Evolutionary conservation across 768 basidiomycete species (phyloP).

Genomic region (Psilocybe tampanensis): DNA sequence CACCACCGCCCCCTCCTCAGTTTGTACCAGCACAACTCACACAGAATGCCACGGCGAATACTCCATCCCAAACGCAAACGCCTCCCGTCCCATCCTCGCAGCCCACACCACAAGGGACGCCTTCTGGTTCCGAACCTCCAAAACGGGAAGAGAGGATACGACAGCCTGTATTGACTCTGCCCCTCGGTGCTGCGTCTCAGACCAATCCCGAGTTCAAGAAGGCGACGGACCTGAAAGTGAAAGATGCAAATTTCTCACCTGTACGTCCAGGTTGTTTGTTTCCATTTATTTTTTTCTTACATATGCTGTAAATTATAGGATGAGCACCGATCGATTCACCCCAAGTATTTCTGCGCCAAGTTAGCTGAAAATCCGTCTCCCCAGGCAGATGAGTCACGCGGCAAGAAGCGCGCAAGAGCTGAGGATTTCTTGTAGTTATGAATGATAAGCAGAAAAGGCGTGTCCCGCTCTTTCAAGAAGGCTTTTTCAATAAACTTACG

Average conservation of each 20-base stretch:
- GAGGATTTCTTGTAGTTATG: conserved; percentile 74
- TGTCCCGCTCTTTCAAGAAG: neutral
- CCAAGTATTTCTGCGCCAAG: conserved; percentile 62
- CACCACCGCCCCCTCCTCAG: conserved; percentile 24
- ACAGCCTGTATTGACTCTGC: conserved; percentile 43
- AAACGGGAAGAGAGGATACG: conserved; percentile 15
- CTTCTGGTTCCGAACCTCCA: conserved; percentile 14
- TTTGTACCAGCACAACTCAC: conserved; percentile 22
- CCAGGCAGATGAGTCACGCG: conserved; percentile 61
- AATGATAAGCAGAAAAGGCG: neutral
- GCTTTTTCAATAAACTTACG: too few relatives aligned
- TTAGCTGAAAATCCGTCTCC: conserved; percentile 32
- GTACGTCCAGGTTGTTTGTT: conserved; percentile 40
- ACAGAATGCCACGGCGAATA: conserved; percentile 5
- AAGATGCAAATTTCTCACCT: conserved; percentile 78
- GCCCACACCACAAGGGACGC: conserved; percentile 7
- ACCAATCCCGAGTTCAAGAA: conserved; percentile 79
- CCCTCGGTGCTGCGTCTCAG: conserved; percentile 60
- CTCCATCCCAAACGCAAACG: conserved; percentile 17
- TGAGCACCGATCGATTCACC: conserved; percentile 69
- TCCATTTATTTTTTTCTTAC: neutral
- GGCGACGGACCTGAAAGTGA: conserved; percentile 69
- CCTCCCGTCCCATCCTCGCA: conserved; percentile 1
- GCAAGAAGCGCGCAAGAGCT: conserved; percentile 84
- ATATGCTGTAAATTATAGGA: conserved; percentile 47